Evolutionary conservation across 352 stramenopile genomes (phyloP).

Genomic region (Phytophthora uliginosa): DNA sequence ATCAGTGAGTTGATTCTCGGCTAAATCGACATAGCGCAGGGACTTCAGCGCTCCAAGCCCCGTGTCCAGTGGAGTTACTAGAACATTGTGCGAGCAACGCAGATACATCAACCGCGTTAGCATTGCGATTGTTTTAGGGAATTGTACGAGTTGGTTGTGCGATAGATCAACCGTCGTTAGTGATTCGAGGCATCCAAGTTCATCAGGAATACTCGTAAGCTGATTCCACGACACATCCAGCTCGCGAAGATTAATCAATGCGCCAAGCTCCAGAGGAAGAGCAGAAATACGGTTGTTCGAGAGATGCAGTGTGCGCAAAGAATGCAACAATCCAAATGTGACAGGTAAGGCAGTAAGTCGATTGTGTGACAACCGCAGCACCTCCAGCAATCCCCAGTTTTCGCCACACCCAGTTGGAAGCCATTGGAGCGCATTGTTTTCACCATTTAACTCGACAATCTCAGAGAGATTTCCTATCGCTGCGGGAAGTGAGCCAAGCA

Average conservation of each 20-base stretch:
- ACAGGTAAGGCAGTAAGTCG: constrained; percentile 46
- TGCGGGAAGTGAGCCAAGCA: constrained; percentile 37
- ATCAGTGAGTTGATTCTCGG: constrained; percentile 55
- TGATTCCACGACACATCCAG: constrained; percentile 77
- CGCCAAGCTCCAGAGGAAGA: constrained; percentile 65
- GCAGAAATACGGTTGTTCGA: constrained; percentile 49
- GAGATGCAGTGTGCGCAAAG: constrained; percentile 45
- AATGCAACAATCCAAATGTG: constrained; percentile 52
- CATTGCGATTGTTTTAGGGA: constrained; percentile 64
- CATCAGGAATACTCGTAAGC: constrained; percentile 59
- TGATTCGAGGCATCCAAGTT: constrained; percentile 61
- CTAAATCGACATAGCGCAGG: constrained; percentile 72
- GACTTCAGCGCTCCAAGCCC: constrained; percentile 36
- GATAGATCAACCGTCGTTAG: constrained; percentile 55
- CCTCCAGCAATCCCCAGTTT: constrained; percentile 39
- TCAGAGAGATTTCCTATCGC: constrained; percentile 36
- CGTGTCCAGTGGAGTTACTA: constrained; percentile 49
- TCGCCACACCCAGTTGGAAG: constrained; percentile 45
- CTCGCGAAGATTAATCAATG: constrained; percentile 55
- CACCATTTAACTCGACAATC: constrained; percentile 48
- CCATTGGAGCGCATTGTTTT: constrained; percentile 49
- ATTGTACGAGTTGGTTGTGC: constrained; percentile 56
- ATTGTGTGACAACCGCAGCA: constrained; percentile 58
- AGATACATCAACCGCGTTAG: constrained; percentile 54
- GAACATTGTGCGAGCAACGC: constrained; percentile 60